Percentiles rank a stretch among this genome's conserved stretches.
Evolutionary conservation across 495 filamentous ascomycete genomes (phyloP).

Genomic region (Barbatosphaeria neglecta): DNA sequence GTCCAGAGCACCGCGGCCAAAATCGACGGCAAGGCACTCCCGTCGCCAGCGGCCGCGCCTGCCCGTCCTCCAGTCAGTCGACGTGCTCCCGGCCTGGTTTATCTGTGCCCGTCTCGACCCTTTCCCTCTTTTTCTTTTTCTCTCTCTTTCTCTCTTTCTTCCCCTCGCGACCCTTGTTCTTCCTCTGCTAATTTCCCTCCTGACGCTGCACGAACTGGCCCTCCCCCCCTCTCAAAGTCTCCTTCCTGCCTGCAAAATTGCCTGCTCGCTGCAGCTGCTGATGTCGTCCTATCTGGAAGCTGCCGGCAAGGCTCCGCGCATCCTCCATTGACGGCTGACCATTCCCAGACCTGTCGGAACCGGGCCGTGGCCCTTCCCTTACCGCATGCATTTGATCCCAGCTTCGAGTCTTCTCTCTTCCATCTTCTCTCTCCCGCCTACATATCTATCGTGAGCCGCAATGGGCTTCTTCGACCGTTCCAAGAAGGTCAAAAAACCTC

Average conservation of each 20-base stretch:
- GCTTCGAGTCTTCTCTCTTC: not conserved
- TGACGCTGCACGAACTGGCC: too few species aligned
- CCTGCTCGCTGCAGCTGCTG: too few species aligned
- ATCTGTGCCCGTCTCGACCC: not conserved
- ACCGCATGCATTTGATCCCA: not conserved
- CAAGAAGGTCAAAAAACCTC: slow-evolving; percentile 27
- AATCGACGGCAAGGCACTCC: slow-evolving; percentile 34
- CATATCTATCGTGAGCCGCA: slow-evolving; percentile 5
- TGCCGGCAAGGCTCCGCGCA: too few species aligned
- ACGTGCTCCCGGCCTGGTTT: too few species aligned
- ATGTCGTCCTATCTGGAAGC: too few species aligned
- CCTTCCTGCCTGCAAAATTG: not conserved
- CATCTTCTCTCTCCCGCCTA: not conserved
- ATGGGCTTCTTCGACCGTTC: slow-evolving; percentile 37
- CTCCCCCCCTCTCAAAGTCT: not conserved
- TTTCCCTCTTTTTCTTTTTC: too few species aligned
- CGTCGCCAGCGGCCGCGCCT: slow-evolving; percentile 7
- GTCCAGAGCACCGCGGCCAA: slow-evolving; percentile 9
- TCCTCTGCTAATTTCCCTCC: not conserved
- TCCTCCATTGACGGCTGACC: too few species aligned
- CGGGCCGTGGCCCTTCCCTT: not conserved
- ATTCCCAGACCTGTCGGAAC: too few species aligned
- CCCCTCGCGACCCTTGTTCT: too few species aligned
- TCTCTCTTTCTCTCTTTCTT: too few species aligned
- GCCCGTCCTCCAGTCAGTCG: not conserved